Base-by-base conservation (phyloP, 352 stramenopile species). In the Aphanomyces cochlioides region DNA sequence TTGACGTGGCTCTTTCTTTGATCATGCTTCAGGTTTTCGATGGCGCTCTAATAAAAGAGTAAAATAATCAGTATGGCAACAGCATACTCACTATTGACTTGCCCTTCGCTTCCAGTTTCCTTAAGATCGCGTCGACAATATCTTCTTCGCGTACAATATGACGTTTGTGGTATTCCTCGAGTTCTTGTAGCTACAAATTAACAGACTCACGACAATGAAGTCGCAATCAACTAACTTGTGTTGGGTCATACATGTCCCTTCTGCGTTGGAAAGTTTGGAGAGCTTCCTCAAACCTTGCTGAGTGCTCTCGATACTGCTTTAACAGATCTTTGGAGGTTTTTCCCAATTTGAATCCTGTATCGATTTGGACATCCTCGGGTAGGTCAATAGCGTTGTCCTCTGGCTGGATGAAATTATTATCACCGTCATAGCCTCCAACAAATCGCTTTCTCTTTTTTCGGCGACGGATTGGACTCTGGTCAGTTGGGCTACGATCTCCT, bases 341-440 rank as follows among this genome's bases (percentile, higher is more conserved):
- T 4, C 74, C 81, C 7, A 88, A 45, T 38, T 75, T 78, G 47
- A 94, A 79, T 7, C 81, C 71, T 28, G 82, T 85, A 65, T 88
- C 78, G 63, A 83, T 72, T 7, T 79, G 74, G 2, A 96, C 83
- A 72, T 96, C 88, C 0, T 94, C 79, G 0, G 88, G 88, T 47
- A 96, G 76, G 15, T 86, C 81, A 36, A 77, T 74, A 19, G 87
- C 75, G 40, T 94, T 83, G 38, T 89, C 87, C 74, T 96, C 88
- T 1, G 88, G 88, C 48, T 70, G 64, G 36, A 70, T 70, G 48
- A 70, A 70, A 41, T 70, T 61, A 41, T 61, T 56, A 19, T 47
- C 64, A 15, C 28, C 64, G 7, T 64, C 54, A 58, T 96, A 96
- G 19, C 88, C 88, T 10, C 88, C 88, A 61, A 94, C 77, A 40